A percentile compares a stretch with the other conserved stretches of the same genome.
Evolutionary conservation across 176 grass and related monocot genomes (phyloP).

Genomic region (Aegilops speltoides): DNA sequence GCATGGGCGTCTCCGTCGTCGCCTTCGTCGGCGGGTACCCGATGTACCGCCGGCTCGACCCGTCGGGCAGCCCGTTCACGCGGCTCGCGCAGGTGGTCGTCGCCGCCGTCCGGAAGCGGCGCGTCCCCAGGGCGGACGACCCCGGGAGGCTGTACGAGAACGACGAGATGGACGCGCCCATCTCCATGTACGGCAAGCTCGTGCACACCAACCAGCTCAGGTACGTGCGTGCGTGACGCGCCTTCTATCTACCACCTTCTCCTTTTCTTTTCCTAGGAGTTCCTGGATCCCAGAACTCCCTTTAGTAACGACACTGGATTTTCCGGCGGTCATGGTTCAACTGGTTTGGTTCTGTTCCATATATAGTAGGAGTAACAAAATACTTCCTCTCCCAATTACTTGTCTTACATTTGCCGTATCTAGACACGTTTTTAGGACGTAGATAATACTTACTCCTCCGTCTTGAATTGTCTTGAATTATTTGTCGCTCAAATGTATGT

Average conservation of each 20-base stretch:
- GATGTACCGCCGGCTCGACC: conserved; percentile 53
- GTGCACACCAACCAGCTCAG: conserved; percentile 72
- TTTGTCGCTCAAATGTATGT: no score
- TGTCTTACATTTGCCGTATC: no score
- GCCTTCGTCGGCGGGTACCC: conserved; percentile 59
- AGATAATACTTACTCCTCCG: no score
- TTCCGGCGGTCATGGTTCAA: no score
- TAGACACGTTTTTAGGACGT: no score
- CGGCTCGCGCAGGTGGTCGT: conserved; percentile 68
- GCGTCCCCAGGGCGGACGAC: conserved; percentile 2
- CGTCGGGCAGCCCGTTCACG: conserved; percentile 61
- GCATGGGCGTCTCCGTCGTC: conserved; percentile 65
- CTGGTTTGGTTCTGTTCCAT: no score
- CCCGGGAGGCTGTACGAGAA: conserved; percentile 46
- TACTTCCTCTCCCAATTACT: no score
- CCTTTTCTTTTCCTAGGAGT: neutral
- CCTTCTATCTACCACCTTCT: neutral
- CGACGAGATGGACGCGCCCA: conserved; percentile 58
- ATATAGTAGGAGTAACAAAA: no score
- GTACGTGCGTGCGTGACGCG: conserved; percentile 5
- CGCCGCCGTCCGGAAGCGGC: conserved; percentile 59
- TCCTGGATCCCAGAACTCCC: neutral
- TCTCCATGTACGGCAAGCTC: conserved; percentile 84
- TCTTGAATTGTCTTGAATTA: no score
- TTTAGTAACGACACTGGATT: no score